Evolutionary conservation across 2,329 filamentous ascomycete genomes (phyloP).

Genomic region (Fusarium pseudocircinatum): DNA sequence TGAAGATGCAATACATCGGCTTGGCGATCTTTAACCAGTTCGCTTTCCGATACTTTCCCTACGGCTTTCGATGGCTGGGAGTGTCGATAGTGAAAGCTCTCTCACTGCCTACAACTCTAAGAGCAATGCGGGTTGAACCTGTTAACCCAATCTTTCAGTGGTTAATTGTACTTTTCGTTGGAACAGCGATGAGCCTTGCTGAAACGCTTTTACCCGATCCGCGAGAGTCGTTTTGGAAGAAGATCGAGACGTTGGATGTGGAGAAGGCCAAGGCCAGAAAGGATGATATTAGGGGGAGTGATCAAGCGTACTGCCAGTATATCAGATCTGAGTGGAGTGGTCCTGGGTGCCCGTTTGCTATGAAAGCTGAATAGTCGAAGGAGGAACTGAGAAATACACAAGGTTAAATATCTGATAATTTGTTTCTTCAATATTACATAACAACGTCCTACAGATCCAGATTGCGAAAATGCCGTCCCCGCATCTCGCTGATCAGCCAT

Average conservation of each 20-base stretch:
- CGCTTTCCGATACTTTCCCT: background rate
- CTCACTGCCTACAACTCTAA: background rate
- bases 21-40: background rate
- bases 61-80: background rate
- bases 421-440: fast-evolving
- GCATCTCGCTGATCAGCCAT: too few species aligned
- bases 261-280: background rate
- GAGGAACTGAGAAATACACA: background rate
- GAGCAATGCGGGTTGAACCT: background rate
- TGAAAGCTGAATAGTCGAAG: background rate
- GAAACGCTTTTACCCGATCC: background rate
- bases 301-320: background rate
- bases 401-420: fast-evolving
- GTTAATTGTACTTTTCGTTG: background rate
- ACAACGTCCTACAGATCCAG: background rate
- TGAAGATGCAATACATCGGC: background rate
- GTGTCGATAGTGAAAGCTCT: background rate
- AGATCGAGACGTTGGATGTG: background rate
- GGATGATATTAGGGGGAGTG: background rate
- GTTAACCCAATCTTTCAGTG: background rate
- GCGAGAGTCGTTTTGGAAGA: background rate
- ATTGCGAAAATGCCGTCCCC: too few species aligned
- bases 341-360: background rate
- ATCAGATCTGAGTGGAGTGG: background rate
- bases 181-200: background rate